Evolutionary conservation across 257 asterid species (phyloP), one percentile per base, ranked within the genome.

Genomic region (Nicotiana otophora): DNA sequence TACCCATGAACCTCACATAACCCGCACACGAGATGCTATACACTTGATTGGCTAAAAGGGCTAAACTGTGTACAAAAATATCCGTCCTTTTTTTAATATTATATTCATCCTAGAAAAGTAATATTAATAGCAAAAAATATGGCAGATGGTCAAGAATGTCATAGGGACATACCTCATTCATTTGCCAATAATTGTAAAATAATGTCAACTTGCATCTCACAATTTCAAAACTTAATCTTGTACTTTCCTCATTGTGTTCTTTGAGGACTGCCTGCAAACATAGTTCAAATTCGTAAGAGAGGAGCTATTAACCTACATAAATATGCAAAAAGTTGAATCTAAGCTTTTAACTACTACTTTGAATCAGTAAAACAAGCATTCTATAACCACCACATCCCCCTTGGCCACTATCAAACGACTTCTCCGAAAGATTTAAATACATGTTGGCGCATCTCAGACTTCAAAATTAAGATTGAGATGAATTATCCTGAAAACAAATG

Each of bases 151-250:
- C 39, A 23, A 72, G 1, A 48, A 20, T 30, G 53, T 12, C 11
- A 14, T 82, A 64, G 72, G 63, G 72, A 85, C 81, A 57, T 93
- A 96, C 99, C 99, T 96, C 98, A 62, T 90, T 89, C 88, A 90
- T 89, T 84, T 89, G 97, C 98, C 99, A 96, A 88, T 96, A 96
- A 82, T 85, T 90, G 82, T 96, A 96, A 81, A 94, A 90, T 84
- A 96, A 88, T 26, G 98, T 93, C 91, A 96, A 60, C 86, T 86
- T 92, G 98, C 99, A 96, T 83, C 89, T 94, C 85, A 94, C 97
- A 72, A 96, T 93, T 87, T 93, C 97, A 89, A 91, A 85, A 78
- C 85, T 62, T 31, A 91, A 77, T 78, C 34, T 85, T 57, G 70
- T 70, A 57, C 77, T 72, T 77, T 85, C 87, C 51, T 55, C 89